These are phyloP conservation scores for Inonotus obliquus DNA, from an alignment of 1,284 basidiomycete genomes.

Conservation along the genomic window DNA sequence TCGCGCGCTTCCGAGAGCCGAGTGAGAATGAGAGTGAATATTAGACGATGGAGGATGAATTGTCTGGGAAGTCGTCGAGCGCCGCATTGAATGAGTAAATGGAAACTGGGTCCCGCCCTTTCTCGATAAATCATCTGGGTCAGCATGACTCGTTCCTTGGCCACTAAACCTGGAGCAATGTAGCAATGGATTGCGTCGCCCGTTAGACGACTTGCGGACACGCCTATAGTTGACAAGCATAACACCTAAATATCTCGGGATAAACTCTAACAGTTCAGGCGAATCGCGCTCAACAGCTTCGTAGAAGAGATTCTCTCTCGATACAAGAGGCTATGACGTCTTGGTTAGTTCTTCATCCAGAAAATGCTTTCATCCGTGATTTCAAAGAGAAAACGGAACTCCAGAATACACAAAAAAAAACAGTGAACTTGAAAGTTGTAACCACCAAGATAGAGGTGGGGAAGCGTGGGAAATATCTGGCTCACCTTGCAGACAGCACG, in stretches of 20 bases:
- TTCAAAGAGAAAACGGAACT: background rate
- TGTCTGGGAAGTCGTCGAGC: conserved; percentile 7
- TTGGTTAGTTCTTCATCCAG: background rate
- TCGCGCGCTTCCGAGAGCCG: conserved; percentile 16
- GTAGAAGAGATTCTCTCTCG: conserved; percentile 96
- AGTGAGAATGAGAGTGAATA: background rate
- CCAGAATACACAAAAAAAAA: background rate
- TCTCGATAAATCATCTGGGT: conserved; percentile 4
- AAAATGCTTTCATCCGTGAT: background rate
- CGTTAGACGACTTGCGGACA: conserved; percentile 40
- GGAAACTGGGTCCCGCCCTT: conserved; percentile 10
- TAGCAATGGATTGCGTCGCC: conserved; percentile 21
- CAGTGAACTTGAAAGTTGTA: background rate
- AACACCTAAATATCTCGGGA: conserved; percentile 95
- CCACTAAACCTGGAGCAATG: conserved; percentile 14
- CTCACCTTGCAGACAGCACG: conserved; percentile 96
- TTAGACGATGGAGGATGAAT: background rate
- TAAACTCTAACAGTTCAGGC: conserved; percentile 87
- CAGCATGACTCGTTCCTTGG: conserved; percentile 21
- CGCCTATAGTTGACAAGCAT: conserved; percentile 96
- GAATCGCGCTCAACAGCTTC: conserved; percentile 93
- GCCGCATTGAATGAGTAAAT: conserved; percentile 1
- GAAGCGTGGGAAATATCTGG: conserved; percentile 22
- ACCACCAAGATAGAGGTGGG: conserved; percentile 18
- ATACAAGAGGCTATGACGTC: conserved; percentile 79